Base-by-base conservation (phyloP, 331 rosid species). In the Quercus lobata region DNA sequence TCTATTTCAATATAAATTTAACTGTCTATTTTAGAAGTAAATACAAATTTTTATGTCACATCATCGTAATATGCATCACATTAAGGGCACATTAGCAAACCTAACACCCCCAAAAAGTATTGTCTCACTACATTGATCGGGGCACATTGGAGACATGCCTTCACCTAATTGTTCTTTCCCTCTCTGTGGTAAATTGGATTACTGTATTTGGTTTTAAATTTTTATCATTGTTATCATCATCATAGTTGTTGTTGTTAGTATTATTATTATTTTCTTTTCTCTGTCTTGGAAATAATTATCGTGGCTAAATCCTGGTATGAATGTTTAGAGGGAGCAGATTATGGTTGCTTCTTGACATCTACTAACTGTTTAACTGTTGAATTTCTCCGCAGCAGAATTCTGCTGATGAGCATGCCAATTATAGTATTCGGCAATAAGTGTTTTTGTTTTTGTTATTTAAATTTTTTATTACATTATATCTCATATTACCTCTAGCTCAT, bases 261-360 rank as follows among this genome's bases (percentile, higher is more conserved):
- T 49, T 12, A 14, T 49, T 49, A 46, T 46, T 46, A 49, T 49
- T 19, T 68, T 8, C 72, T 19, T 46, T 34, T 34, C 35, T 68
- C 49, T 68, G 53, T 30, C 44, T 49, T 72, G 79, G 11, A 29
- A 57, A 73, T 77, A 65, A 80, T 30, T 34, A 54, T 65, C 29
- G 19, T 75, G 73, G 46, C 34, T 46, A 63, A 86, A 70, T 61
- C 72, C 27, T 25, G 58, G 72, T 77, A 74, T 78, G 81, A 75
- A 86, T 83, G 76, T 80, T 86, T 60, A 76, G 78, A 73, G 55
- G 74, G 76, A 44, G 60, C 90, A 95, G 99, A 96, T 95, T 76
- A 93, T 95, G 97, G 99, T 97, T 82, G 99, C 96, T 78, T 93
- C 99, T 80, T 98, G 99, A 83, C 94, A 91, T 90, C 83, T 95